Conservation (phyloP, 352 stramenopile species). For the Bremia lactucae region DNA sequence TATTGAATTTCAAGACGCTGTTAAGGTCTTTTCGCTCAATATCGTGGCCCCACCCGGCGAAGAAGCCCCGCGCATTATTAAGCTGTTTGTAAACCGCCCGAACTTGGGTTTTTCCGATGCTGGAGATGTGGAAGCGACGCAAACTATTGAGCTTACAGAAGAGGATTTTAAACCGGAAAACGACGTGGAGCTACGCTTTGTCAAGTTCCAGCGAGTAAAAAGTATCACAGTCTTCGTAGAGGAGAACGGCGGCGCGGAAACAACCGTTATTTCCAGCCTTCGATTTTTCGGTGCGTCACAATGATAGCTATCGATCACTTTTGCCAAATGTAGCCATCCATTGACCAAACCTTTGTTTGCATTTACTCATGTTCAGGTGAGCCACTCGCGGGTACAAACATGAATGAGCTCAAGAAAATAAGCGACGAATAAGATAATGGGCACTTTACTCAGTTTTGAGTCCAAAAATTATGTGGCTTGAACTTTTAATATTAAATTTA, state of each 20-base stretch:
- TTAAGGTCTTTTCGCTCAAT: conserved; percentile 72
- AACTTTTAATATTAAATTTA: no score
- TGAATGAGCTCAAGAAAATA: conserved; percentile 81
- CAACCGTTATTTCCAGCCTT: conserved; percentile 51
- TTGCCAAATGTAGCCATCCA: no score
- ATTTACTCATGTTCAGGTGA: conserved; percentile 27
- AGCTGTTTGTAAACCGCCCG: conserved; percentile 62
- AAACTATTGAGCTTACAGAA: conserved; percentile 52
- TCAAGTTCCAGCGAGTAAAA: conserved; percentile 77
- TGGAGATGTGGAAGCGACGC: conserved; percentile 54
- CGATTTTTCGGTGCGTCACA: conserved; percentile 47
- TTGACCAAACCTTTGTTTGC: no score
- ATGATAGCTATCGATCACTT: no score
- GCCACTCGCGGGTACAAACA: conserved; percentile 65
- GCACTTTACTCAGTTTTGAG: no score
- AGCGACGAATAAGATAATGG: conserved; percentile 48
- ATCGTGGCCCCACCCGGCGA: conserved; percentile 44
- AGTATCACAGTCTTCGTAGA: conserved; percentile 73
- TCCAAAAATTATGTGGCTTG: no score
- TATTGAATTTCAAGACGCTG: conserved; percentile 68
- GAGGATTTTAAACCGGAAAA: conserved; percentile 39
- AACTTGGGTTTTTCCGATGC: conserved; percentile 71
- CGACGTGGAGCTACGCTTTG: conserved; percentile 64
- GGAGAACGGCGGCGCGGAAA: conserved; percentile 58
- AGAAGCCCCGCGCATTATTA: conserved; percentile 45